Conservation (phyloP, 2,329 filamentous ascomycete genomes). For the Sarocladiaceae sp. region DNA sequence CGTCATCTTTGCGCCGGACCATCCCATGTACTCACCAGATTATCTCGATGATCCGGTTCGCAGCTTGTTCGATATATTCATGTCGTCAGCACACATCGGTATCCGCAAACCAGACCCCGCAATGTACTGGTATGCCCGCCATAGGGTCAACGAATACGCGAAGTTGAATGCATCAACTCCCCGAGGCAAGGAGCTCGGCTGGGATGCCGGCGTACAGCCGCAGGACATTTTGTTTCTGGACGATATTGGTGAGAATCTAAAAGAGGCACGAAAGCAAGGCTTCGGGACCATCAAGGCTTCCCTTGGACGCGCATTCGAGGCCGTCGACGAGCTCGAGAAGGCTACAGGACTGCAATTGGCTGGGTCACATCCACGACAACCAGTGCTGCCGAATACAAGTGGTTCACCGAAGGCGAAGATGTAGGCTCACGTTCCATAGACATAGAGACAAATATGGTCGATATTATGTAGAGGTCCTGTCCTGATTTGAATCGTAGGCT, state of each 20-base stretch:
- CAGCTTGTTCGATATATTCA: slow-evolving; percentile 76
- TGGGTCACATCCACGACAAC: slow-evolving; percentile 48
- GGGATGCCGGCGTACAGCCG: slow-evolving; percentile 48
- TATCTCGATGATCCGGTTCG: slow-evolving; percentile 54
- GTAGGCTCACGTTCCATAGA: slow-evolving; percentile 8
- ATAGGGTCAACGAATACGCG: slow-evolving; percentile 60
- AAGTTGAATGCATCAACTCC: slow-evolving; percentile 40
- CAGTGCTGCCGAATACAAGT: no score
- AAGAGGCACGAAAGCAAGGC: slow-evolving; percentile 68
- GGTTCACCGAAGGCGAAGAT: slow-evolving; percentile 38
- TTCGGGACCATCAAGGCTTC: slow-evolving; percentile 82
- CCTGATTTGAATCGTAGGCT: no score
- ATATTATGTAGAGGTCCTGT: no score
- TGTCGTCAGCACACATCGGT: slow-evolving; percentile 82
- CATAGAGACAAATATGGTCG: no score
- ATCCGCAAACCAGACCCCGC: slow-evolving; percentile 80
- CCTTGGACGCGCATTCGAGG: slow-evolving; percentile 72
- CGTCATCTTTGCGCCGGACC: slow-evolving; percentile 73
- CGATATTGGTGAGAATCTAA: slow-evolving; percentile 91
- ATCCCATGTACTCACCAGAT: slow-evolving; percentile 57
- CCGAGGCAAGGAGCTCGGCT: slow-evolving; percentile 36
- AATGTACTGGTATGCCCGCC: slow-evolving; percentile 74
- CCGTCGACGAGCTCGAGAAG: slow-evolving; percentile 75
- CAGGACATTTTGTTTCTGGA: slow-evolving; percentile 82
- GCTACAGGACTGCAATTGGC: slow-evolving; percentile 65